Conservation (phyloP, 1,284 basidiomycete genomes). For the Meripilus lineatus region DNA sequence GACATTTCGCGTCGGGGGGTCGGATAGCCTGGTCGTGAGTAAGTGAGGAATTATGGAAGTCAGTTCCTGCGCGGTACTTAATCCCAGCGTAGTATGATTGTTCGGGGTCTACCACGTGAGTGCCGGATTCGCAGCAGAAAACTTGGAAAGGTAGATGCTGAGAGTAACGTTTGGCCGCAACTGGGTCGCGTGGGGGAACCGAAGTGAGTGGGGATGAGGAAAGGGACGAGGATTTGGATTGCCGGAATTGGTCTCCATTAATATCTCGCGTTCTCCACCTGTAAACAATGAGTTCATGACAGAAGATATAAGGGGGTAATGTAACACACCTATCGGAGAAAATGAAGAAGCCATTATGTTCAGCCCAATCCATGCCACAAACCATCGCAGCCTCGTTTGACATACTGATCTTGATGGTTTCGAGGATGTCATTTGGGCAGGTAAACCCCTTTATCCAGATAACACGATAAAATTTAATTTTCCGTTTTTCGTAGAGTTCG, state of each 20-base stretch:
- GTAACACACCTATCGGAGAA: constrained; percentile 82
- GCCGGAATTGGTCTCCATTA: constrained; percentile 92
- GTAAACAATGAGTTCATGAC: background rate
- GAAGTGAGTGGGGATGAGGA: constrained; percentile 53
- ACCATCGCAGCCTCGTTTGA: constrained; percentile 93
- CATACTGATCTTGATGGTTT: constrained; percentile 86
- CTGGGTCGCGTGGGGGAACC: constrained; percentile 82
- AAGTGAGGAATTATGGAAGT: constrained; percentile 72
- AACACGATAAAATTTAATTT: constrained; percentile 82
- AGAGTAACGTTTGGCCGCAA: constrained; percentile 77
- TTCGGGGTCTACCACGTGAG: constrained; percentile 88
- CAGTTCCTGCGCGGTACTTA: constrained; percentile 71
- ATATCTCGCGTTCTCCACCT: constrained; percentile 96
- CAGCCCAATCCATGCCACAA: constrained; percentile 98
- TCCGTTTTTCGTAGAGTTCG: constrained; percentile 72
- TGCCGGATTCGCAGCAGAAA: constrained; percentile 95
- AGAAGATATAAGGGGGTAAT: background rate
- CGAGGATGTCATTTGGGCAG: constrained; percentile 92
- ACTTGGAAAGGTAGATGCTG: constrained; percentile 94
- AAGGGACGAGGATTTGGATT: constrained; percentile 88
- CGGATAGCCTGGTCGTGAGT: constrained; percentile 54
- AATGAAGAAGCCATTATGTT: constrained; percentile 93
- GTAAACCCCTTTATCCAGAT: constrained; percentile 98
- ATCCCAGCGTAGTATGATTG: constrained; percentile 92
- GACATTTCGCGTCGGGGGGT: constrained; percentile 76